Evolutionary conservation across 441 rosid species (phyloP), one percentile per base, ranked within the genome.

Genomic region (Pelargonium cotyledonis): DNA sequence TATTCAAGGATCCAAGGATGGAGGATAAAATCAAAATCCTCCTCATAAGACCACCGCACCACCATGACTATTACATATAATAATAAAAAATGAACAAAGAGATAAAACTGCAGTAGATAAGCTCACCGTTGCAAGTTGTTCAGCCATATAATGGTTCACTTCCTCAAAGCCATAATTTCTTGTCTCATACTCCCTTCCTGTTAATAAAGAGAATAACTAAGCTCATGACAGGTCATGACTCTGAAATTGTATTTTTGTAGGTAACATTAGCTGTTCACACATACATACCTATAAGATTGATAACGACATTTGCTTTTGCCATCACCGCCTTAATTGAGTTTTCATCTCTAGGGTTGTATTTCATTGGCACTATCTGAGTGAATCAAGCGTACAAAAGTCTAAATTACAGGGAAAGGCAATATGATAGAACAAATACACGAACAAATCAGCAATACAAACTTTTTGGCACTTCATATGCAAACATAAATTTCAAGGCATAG

Each of bases 281-380:
- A 29, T 29, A 26, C 19, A 15, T 85, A 92, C 99, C 99, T 53
- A 95, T 88, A 51, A 95, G 98, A 83, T 92, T 95, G 82, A 95
- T 88, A 46, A 95, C 96, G 43, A 92, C 95, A 79, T 92, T 95
- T 70, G 99, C 99, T 83, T 95, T 95, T 46, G 99, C 98, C 98
- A 95, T 90, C 63, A 86, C 96, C 72, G 98, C 98, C 85, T 95
- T 95, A 74, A 95, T 82, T 14, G 98, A 92, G 77, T 76, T 75
- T 78, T 95, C 99, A 78, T 95, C 97, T 73, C 95, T 83, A 67
- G 95, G 96, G 79, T 92, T 80, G 67, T 81, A 95, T 65, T 89
- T 70, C 99, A 95, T 90, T 1, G 97, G 98, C 65, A 95, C 99
- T 35, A 95, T 90, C 99, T 92, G 88, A 73, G 63, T 14, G 72